A percentile compares a stretch with the other conserved stretches of the same genome.
Conservation (phyloP, 2,329 filamentous ascomycete species). For the Dactylonectria macrodidyma region DNA sequence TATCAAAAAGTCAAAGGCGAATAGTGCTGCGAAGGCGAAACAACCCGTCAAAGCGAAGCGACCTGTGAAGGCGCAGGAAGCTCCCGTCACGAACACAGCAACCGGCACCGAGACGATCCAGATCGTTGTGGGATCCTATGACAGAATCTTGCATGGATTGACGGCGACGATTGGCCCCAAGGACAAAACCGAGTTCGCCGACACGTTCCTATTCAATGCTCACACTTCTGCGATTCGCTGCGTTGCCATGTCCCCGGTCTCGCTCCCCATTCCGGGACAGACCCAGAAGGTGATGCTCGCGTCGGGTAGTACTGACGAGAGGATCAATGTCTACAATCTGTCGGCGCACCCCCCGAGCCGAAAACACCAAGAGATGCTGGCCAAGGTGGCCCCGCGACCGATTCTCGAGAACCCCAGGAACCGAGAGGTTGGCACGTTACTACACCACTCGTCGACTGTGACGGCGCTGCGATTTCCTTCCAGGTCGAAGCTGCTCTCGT, state of each 20-base stretch:
- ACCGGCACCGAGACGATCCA: conserved; percentile 76
- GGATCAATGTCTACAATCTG: conserved; percentile 94
- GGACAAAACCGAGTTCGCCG: conserved; percentile 78
- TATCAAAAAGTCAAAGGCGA: conserved; percentile 50
- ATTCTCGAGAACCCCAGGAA: conserved; percentile 90
- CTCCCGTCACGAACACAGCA: conserved; percentile 35
- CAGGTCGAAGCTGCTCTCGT: conserved; percentile 88
- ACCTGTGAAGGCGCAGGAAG: conserved; percentile 21
- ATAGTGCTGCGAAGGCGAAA: conserved; percentile 33
- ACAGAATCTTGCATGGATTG: conserved; percentile 91
- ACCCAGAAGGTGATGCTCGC: conserved; percentile 90
- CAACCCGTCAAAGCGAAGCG: conserved; percentile 20
- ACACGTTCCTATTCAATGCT: conserved; percentile 96
- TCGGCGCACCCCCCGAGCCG: conserved; percentile 76
- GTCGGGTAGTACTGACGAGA: conserved; percentile 92
- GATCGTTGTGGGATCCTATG: conserved; percentile 93
- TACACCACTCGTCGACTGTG: conserved; percentile 89
- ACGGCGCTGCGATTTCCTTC: conserved; percentile 87
- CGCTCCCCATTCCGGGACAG: conserved; percentile 72
- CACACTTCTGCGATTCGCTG: conserved; percentile 92
- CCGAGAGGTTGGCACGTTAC: conserved; percentile 86
- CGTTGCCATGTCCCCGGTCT: conserved; percentile 86
- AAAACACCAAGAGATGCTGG: conserved; percentile 72
- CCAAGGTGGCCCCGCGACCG: conserved; percentile 78
- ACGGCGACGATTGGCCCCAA: conserved; percentile 75